Evolutionary conservation across 371 early-diverging fungal genomes (phyloP).

Genomic region (Fennellomyces sp.): DNA sequence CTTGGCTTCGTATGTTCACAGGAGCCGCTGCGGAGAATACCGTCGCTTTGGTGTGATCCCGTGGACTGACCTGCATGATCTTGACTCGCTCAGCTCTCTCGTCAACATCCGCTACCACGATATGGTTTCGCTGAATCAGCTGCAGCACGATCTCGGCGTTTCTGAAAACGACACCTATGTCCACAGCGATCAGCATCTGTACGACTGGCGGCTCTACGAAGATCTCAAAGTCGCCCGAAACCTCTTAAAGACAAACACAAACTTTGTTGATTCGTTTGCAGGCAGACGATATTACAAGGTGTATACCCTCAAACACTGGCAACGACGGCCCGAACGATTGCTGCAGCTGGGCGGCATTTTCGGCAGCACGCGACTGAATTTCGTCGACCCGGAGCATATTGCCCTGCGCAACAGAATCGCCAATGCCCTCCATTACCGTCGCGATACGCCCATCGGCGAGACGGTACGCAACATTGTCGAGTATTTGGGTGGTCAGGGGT

Average conservation of each 20-base stretch:
- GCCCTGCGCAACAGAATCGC: constrained; percentile 25
- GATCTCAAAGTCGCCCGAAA: constrained; percentile 16
- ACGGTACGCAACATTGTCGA: constrained; percentile 34
- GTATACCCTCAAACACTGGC: constrained; percentile 25
- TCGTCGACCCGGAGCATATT: constrained; percentile 22
- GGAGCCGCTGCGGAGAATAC: constrained; percentile 32
- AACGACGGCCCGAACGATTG: constrained; percentile 24
- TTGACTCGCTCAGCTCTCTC: constrained; percentile 14
- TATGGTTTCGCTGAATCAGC: constrained; percentile 18
- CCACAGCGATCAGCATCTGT: constrained; percentile 38
- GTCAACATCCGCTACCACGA: constrained; percentile 25
- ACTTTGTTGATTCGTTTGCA: constrained; percentile 41
- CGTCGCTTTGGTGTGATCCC: constrained; percentile 29
- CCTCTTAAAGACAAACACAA: constrained; percentile 15
- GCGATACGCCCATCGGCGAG: constrained; percentile 33
- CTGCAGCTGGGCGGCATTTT: constrained; percentile 44
- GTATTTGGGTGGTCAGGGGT: constrained; percentile 30
- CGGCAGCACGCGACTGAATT: constrained; percentile 37
- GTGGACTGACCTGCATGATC: constrained; percentile 39
- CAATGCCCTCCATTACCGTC: constrained; percentile 30
- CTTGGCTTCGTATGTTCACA: constrained; percentile 20
- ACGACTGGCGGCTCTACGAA: constrained; percentile 52
- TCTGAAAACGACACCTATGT: constrained; percentile 28
- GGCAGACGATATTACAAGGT: constrained; percentile 36
- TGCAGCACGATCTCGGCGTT: constrained; percentile 27